Base-by-base conservation (phyloP, 148 eudicot species). In the Pharnaceum exiguum region DNA sequence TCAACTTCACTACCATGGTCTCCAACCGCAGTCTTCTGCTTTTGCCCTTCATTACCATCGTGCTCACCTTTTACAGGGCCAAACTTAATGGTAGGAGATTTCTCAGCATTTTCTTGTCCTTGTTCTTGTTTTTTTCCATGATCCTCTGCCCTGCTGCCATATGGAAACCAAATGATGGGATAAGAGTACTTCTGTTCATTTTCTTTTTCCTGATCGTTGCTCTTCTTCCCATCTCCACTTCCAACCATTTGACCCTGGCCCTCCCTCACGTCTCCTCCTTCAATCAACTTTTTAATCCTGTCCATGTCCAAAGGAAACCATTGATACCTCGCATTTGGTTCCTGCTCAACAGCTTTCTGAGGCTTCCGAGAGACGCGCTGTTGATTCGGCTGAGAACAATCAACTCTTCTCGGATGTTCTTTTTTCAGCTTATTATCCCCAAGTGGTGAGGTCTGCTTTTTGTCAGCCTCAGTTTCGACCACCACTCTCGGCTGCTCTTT, bases 141-240 rank as follows among this genome's bases (percentile, higher is more conserved):
- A 45, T 49, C 73, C 42, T 51, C 51, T 11, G 60, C 73, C 29
- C 52, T 51, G n/a, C 65, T 65, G 11, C 57, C 68, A 45, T 36
- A 63, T 24, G 93, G 96, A 64, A 80, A 35, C 85, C 93, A 85
- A 33, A 85, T 30, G 26, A 82, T 10, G 3, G 89, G 84, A 26
- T 67, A 71, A 16, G 81, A 79, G 28, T 59, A 71, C 52, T 62
- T 37, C 10, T 56, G 58, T 10, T 5, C 61, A 3, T 65, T 59
- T 23, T 66, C 72, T 1, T 62, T 63, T n/a, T 11, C 61, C 17
- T 68, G 57, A 21, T 71, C 62, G 11, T 21, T 33, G 5, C 29
- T 56, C 31, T 53, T 54, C 28, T 66, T 60, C 45, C 46, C 56
- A 57, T 74, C 73, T 52, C 48, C 71, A 8, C 10, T 54, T 49